phyloP scores from a whole-genome alignment of 495 filamentous ascomycete species.

The Paragyromitra xinjiangensis region DNA sequence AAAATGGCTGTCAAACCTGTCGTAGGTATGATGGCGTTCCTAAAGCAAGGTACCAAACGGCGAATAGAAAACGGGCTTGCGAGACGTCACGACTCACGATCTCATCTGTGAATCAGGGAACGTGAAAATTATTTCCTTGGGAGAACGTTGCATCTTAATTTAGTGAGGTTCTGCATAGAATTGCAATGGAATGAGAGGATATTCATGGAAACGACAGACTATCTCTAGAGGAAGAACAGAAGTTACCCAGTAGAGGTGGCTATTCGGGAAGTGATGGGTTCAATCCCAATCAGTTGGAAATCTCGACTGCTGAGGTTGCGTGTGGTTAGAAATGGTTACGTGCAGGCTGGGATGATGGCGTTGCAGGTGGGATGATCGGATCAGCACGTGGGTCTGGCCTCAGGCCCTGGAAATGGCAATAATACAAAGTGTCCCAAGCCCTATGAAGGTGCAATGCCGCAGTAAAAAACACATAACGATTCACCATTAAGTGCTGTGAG shows the following conservation, averaged over 20 bases:
- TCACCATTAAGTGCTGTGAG: not conserved
- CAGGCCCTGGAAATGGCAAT: constrained; percentile 27
- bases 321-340: too few relatives aligned
- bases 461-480: not conserved
- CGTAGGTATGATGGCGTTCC: not conserved
- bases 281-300: too few relatives aligned
- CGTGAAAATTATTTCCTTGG: not conserved
- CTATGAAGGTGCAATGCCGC: constrained; percentile 13
- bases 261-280: too few relatives aligned
- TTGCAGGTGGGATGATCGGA: constrained; percentile 31
- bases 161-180: too few relatives aligned
- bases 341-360: constrained; percentile 26
- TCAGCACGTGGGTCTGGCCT: constrained; percentile 41
- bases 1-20: not conserved
- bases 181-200: too few relatives aligned
- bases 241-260: too few relatives aligned
- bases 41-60: not conserved
- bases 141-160: not conserved
- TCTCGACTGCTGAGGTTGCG: too few relatives aligned
- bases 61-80: not conserved
- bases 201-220: too few relatives aligned
- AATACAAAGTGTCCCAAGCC: constrained; percentile 10
- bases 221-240: too few relatives aligned
- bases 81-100: not conserved
- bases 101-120: not conserved